These are phyloP conservation scores for Nemania sp. DNA, from an alignment of 2,329 filamentous ascomycete genomes.

Conservation along the genomic window DNA sequence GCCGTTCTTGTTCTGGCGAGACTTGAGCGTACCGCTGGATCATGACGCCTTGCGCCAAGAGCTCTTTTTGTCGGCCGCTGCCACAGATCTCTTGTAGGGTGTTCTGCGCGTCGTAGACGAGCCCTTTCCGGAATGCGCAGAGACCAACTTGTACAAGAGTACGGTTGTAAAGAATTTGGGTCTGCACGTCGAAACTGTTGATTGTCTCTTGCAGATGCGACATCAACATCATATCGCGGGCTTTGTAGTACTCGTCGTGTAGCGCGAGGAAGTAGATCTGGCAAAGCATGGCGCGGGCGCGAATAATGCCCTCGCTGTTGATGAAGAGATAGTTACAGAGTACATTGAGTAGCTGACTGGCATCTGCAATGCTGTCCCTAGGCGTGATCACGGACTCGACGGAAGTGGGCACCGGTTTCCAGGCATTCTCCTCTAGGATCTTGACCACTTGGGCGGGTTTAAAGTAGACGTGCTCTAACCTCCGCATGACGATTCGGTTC, in stretches of 20 bases:
- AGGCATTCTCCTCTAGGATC: slow-evolving; percentile 92
- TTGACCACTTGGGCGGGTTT: slow-evolving; percentile 93
- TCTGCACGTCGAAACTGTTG: slow-evolving; percentile 92
- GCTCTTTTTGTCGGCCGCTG: slow-evolving; percentile 95
- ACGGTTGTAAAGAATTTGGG: slow-evolving; percentile 98
- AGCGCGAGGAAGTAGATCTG: slow-evolving; percentile 98
- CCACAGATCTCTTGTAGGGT: slow-evolving; percentile 98
- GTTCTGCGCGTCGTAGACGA: slow-evolving; percentile 97
- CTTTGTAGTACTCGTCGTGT: slow-evolving; percentile 97
- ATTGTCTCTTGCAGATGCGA: slow-evolving; percentile 98
- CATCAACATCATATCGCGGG: slow-evolving; percentile 99
- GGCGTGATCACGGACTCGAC: slow-evolving; percentile 83
- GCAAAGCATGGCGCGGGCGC: slow-evolving; percentile 95
- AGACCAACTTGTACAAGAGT: slow-evolving; percentile 97
- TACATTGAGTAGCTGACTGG: slow-evolving; percentile 75
- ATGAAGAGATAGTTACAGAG: slow-evolving; percentile 95
- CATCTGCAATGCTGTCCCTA: slow-evolving; percentile 68
- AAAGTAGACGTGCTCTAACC: slow-evolving; percentile 98
- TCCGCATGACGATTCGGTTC: slow-evolving; percentile 91
- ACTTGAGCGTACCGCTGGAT: slow-evolving; percentile 97
- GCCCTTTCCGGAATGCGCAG: slow-evolving; percentile 94
- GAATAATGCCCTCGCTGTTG: slow-evolving; percentile 93
- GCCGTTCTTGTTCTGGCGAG: slow-evolving; percentile 93
- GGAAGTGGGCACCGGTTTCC: slow-evolving; percentile 73
- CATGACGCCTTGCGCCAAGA: slow-evolving; percentile 96